phyloP scores from a whole-genome alignment of 2,329 filamentous ascomycete genomes.

The Oidium heveae region DNA sequence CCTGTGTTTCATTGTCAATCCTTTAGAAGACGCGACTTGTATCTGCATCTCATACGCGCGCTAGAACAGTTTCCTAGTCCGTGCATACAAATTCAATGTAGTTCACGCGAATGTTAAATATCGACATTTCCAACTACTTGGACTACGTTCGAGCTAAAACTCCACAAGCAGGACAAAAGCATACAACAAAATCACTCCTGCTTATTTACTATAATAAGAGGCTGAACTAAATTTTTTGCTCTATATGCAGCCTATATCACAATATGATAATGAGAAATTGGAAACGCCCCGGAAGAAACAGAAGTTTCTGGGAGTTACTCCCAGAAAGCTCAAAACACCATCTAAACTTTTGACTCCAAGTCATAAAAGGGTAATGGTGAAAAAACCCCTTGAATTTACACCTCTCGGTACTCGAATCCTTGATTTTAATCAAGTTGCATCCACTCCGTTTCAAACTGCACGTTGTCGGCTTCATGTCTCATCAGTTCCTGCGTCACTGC shows the following conservation, averaged over 20 bases:
- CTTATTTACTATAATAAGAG: not conserved
- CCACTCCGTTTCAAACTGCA: conserved; percentile 78
- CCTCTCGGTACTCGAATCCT: conserved; percentile 74
- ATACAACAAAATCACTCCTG: no score
- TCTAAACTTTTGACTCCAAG: conserved; percentile 28
- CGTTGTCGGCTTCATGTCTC: conserved; percentile 79
- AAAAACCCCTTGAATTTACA: conserved; percentile 84
- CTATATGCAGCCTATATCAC: no score
- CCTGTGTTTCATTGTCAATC: no score
- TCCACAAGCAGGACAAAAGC: no score
- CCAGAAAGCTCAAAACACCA: conserved; percentile 16
- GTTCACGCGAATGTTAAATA: no score
- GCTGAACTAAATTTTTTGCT: no score
- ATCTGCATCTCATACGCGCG: no score
- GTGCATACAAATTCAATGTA: no score
- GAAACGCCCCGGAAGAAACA: conserved; percentile 31
- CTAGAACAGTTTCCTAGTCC: no score
- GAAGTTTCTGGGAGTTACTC: conserved; percentile 19
- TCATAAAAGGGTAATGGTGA: conserved; percentile 44
- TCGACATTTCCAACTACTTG: no score
- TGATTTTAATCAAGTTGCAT: conserved; percentile 46
- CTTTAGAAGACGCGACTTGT: no score
- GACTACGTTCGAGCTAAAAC: no score
- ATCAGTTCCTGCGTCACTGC: conserved; percentile 67
- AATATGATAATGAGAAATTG: conserved; percentile 4